These are phyloP conservation scores for Angomonas deanei DNA, from an alignment of 208 protist genomes.

Conservation along the genomic window DNA sequence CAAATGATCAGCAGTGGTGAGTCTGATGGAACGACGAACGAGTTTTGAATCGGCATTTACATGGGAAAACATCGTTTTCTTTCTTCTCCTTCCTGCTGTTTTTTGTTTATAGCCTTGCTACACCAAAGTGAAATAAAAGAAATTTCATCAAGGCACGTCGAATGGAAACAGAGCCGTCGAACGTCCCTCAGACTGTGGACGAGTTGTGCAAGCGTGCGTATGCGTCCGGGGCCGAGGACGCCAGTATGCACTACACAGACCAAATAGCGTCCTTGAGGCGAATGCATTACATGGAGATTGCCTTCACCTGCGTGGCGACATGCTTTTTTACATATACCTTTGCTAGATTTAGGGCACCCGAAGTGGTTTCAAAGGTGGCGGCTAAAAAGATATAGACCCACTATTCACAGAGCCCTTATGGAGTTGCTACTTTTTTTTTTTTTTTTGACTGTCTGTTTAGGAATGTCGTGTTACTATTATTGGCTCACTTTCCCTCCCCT, in stretches of 20 bases:
- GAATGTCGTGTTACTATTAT: not conserved
- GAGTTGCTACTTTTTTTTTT: too few species aligned
- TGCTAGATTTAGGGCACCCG: slow-evolving; percentile 8
- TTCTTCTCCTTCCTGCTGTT: not conserved
- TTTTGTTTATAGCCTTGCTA: not conserved
- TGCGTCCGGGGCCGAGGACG: slow-evolving; percentile 21
- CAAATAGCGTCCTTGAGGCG: slow-evolving; percentile 24
- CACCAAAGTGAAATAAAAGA: too few species aligned
- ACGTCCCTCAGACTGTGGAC: slow-evolving; percentile 13
- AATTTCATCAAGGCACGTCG: too few species aligned
- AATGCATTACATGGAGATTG: slow-evolving; percentile 12
- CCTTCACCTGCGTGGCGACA: slow-evolving; percentile 17
- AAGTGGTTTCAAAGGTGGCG: too few species aligned
- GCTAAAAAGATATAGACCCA: too few species aligned
- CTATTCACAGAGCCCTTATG: too few species aligned
- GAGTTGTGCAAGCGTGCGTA: slow-evolving; percentile 38
- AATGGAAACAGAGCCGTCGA: not conserved
- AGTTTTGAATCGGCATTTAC: too few species aligned
- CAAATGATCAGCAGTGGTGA: too few species aligned
- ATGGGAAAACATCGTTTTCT: too few species aligned
- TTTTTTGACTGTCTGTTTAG: too few species aligned
- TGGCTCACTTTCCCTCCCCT: not conserved
- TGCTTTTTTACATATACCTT: slow-evolving; percentile 31
- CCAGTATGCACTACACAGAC: slow-evolving; percentile 20
- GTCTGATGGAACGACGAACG: too few species aligned